phyloP scores from a whole-genome alignment of 805 yeast species.

The Barnettozyma wickerhamii region DNA sequence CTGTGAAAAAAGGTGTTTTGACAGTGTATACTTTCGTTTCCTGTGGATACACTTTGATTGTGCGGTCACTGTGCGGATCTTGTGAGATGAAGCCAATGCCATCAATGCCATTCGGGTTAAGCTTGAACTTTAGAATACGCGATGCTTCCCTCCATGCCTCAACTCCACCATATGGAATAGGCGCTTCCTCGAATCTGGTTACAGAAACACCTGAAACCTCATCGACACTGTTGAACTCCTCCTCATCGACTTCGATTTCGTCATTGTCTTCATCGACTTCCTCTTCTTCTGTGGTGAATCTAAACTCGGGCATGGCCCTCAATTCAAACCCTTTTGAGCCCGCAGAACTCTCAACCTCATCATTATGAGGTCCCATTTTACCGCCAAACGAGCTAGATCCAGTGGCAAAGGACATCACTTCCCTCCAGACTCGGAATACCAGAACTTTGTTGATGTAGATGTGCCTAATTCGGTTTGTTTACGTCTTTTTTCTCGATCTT shows the following conservation, averaged over 20 bases:
- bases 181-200: constrained; percentile 31
- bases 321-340: background rate
- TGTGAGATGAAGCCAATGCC: constrained; percentile 38
- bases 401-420: background rate
- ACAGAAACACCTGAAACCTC: constrained; percentile 25
- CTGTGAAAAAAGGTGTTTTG: constrained; percentile 34
- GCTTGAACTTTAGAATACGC: constrained; percentile 39
- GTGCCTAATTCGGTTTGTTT: background rate
- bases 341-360: background rate
- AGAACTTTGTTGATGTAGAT: background rate
- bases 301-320: constrained; percentile 6
- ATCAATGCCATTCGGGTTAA: constrained; percentile 39
- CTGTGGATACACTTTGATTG: constrained; percentile 30
- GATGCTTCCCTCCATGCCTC: constrained; percentile 31
- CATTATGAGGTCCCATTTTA: too few relatives aligned
- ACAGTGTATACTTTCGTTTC: constrained; percentile 42
- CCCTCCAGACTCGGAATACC: background rate
- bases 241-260: constrained; percentile 17
- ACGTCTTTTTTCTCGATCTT: constrained; percentile 3
- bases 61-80: constrained; percentile 20
- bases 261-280: constrained; percentile 3
- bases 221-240: constrained; percentile 23
- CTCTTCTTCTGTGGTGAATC: constrained; percentile 12
- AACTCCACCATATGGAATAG: constrained; percentile 29
- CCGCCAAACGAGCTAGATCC: too few relatives aligned